A percentile compares a stretch with the other conserved stretches of the same genome.
Conservation (phyloP, 495 filamentous ascomycete genomes). For the Hypoxylon fragiforme region DNA sequence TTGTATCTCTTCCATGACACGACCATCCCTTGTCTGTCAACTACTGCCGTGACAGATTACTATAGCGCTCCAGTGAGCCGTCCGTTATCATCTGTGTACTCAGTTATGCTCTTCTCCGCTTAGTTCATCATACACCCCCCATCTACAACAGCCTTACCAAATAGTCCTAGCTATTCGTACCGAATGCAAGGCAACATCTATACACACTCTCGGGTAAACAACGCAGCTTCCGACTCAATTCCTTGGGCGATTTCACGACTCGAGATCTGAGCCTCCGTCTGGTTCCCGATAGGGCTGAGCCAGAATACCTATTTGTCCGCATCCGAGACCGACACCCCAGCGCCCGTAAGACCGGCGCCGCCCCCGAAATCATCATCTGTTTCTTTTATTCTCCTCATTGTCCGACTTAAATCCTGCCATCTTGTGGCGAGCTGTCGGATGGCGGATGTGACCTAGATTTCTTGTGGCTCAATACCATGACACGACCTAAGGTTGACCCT, state of each 20-base stretch:
- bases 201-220: conserved; percentile 28
- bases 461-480: conserved; percentile 51
- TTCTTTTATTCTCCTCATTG: conserved; percentile 27
- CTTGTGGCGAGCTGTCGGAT: conserved; percentile 37
- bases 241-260: conserved; percentile 22
- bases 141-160: conserved; percentile 19
- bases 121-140: conserved; percentile 17
- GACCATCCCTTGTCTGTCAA: conserved; percentile 8
- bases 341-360: conserved; percentile 38
- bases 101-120: conserved; percentile 24
- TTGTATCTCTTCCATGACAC: conserved; percentile 15
- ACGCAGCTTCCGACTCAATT: conserved; percentile 23
- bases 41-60: conserved; percentile 22
- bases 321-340: conserved; percentile 40
- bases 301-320: conserved; percentile 27
- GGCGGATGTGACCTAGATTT: conserved; percentile 37
- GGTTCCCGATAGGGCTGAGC: conserved; percentile 39
- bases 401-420: conserved; percentile 31
- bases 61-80: conserved; percentile 32
- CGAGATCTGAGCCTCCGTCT: conserved; percentile 25
- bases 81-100: conserved; percentile 1
- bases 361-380: conserved; percentile 32
- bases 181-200: conserved; percentile 29
- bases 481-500: conserved; percentile 64
- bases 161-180: conserved; percentile 22